These are phyloP conservation scores for Endogone sp. DNA, from an alignment of 192 early-diverging fungal species.

Conservation along the genomic window DNA sequence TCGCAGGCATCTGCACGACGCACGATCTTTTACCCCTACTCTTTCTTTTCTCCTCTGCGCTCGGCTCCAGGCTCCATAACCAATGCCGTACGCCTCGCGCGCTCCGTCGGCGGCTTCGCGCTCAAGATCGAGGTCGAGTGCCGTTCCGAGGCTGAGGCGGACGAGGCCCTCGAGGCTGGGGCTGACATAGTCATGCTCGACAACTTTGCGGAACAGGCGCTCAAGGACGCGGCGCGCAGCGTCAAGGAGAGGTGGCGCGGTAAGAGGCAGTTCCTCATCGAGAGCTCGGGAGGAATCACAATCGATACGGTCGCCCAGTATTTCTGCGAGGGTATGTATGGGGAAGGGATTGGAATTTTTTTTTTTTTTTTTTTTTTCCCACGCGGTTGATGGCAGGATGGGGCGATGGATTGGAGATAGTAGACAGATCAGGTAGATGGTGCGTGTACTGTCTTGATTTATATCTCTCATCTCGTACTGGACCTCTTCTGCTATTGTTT, in stretches of 20 bases:
- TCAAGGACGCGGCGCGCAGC: conserved; percentile 62
- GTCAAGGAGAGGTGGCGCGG: conserved; percentile 78
- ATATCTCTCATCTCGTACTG: too few species aligned
- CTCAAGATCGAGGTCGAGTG: conserved; percentile 99
- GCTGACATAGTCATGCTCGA: conserved; percentile 99
- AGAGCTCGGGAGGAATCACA: conserved; percentile 95
- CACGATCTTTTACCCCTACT: neutral
- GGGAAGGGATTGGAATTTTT: neutral
- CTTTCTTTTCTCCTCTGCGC: too few species aligned
- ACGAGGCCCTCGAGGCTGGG: conserved; percentile 93
- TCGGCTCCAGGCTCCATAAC: conserved; percentile 94
- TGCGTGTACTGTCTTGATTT: too few species aligned
- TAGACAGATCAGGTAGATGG: too few species aligned
- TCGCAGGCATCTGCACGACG: neutral
- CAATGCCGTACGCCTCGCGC: conserved; percentile 78
- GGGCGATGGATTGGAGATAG: too few species aligned
- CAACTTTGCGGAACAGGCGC: conserved; percentile 74
- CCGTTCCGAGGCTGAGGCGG: conserved; percentile 84
- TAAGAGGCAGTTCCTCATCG: conserved; percentile 70
- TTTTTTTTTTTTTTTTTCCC: too few species aligned
- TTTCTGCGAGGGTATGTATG: conserved; percentile 68
- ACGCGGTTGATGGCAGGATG: too few species aligned
- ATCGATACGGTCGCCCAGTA: conserved; percentile 76
- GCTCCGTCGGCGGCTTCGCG: conserved; percentile 82
- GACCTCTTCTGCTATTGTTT: too few species aligned